Evolutionary conservation across 495 filamentous ascomycete genomes (phyloP).

Genomic region (Aspergillus affinis): DNA sequence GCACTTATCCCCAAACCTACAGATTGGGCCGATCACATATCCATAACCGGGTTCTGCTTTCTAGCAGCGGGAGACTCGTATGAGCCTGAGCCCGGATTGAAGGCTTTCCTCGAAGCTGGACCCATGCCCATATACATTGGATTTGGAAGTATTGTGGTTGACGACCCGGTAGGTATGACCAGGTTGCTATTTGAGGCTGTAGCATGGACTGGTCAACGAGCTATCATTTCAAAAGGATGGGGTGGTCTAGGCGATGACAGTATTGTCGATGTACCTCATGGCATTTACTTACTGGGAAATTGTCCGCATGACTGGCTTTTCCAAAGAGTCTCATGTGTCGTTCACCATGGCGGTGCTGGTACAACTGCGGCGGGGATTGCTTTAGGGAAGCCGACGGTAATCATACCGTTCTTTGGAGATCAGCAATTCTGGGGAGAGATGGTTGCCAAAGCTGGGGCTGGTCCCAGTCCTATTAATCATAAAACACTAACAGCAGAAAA

Average conservation of each 20-base stretch:
- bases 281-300: constrained; percentile 75
- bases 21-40: constrained; percentile 73
- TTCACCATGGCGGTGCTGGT: constrained; percentile 82
- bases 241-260: constrained; percentile 66
- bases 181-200: constrained; percentile 68
- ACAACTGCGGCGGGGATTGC: constrained; percentile 76
- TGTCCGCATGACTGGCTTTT: constrained; percentile 86
- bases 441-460: constrained; percentile 69
- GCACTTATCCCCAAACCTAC: constrained; percentile 27
- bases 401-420: constrained; percentile 85
- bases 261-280: constrained; percentile 53
- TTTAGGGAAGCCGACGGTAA: constrained; percentile 65
- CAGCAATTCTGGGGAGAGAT: constrained; percentile 83
- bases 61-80: constrained; percentile 64
- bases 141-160: constrained; percentile 80
- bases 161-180: constrained; percentile 68
- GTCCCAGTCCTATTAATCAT: constrained; percentile 68
- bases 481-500: constrained; percentile 63
- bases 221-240: constrained; percentile 80
- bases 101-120: constrained; percentile 61
- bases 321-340: constrained; percentile 67
- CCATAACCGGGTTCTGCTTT: constrained; percentile 74
- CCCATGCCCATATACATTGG: constrained; percentile 78
- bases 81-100: constrained; percentile 60
- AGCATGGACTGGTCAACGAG: constrained; percentile 62